Evolutionary conservation across 2,329 filamentous ascomycete genomes (phyloP).

Genomic region (Fusarium pseudonygamai): DNA sequence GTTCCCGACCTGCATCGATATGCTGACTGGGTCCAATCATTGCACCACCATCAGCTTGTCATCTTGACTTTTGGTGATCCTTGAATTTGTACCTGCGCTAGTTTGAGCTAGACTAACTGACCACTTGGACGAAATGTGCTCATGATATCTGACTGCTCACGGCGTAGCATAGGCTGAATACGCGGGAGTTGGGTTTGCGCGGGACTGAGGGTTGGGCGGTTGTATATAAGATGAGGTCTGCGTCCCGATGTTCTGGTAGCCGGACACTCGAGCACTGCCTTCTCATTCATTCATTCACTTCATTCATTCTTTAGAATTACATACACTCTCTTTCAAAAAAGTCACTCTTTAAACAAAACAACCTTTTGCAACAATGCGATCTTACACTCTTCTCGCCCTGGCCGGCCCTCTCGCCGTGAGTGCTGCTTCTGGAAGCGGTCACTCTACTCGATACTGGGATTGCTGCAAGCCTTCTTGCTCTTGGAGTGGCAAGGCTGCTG

Average conservation of each 20-base stretch:
- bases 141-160: conserved; percentile 5
- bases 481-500: conserved; percentile 65
- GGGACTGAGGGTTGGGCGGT: background rate
- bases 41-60: conserved; percentile 31
- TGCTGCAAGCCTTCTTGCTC: conserved; percentile 77
- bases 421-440: conserved; percentile 43
- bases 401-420: conserved; percentile 36
- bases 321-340: conserved; percentile 30
- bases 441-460: conserved; percentile 63
- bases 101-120: conserved; percentile 17
- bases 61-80: conserved; percentile 21
- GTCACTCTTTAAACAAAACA: conserved; percentile 20
- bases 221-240: conserved; percentile 27
- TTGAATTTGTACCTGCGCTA: conserved; percentile 25
- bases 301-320: conserved; percentile 22
- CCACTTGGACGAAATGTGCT: conserved; percentile 24
- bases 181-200: background rate
- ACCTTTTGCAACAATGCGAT: conserved; percentile 35
- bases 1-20: conserved; percentile 18
- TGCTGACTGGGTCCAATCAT: conserved; percentile 30
- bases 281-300: conserved; percentile 28
- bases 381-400: conserved; percentile 38
- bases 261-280: conserved; percentile 11
- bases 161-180: background rate
- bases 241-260: background rate